Percentiles rank a stretch among this genome's conserved stretches.
phyloP scores from a whole-genome alignment of 1,139 yeast genomes.

The Nakaseomyces kungkrabaensis region DNA sequence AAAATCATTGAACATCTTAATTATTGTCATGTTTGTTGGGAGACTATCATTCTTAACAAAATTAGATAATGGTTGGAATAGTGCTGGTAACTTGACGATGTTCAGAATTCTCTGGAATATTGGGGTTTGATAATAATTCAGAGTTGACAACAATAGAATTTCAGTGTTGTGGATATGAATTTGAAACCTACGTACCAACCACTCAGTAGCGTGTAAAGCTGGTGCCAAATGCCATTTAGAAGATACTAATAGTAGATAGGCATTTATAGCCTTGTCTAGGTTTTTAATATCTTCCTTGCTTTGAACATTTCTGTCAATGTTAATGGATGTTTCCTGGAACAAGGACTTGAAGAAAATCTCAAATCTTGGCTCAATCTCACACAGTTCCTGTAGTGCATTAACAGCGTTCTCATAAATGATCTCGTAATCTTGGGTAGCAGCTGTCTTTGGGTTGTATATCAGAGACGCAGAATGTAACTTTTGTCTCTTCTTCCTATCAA shows the following conservation, averaged over 20 bases:
- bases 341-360: slow-evolving; percentile 56
- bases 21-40: slow-evolving; percentile 62
- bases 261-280: slow-evolving; percentile 62
- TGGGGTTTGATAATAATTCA: slow-evolving; percentile 70
- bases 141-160: slow-evolving; percentile 51
- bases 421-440: slow-evolving; percentile 90
- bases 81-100: slow-evolving; percentile 59
- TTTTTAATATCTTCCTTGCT: slow-evolving; percentile 65
- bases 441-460: slow-evolving; percentile 75
- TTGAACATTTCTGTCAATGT: slow-evolving; percentile 73
- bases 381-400: slow-evolving; percentile 70
- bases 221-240: slow-evolving; percentile 57
- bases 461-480: slow-evolving; percentile 83
- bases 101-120: slow-evolving; percentile 68
- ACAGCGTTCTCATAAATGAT: slow-evolving; percentile 60
- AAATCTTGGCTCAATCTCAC: slow-evolving; percentile 65
- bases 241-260: slow-evolving; percentile 65
- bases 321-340: slow-evolving; percentile 71
- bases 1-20: slow-evolving; percentile 64
- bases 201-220: slow-evolving; percentile 76
- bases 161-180: slow-evolving; percentile 77
- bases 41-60: slow-evolving; percentile 54
- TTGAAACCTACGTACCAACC: slow-evolving; percentile 90
- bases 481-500: slow-evolving; percentile 79
- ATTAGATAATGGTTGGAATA: slow-evolving; percentile 62